These are phyloP conservation scores for Coemansia sp. DNA, from an alignment of 192 early-diverging fungal species.

Conservation along the genomic window DNA sequence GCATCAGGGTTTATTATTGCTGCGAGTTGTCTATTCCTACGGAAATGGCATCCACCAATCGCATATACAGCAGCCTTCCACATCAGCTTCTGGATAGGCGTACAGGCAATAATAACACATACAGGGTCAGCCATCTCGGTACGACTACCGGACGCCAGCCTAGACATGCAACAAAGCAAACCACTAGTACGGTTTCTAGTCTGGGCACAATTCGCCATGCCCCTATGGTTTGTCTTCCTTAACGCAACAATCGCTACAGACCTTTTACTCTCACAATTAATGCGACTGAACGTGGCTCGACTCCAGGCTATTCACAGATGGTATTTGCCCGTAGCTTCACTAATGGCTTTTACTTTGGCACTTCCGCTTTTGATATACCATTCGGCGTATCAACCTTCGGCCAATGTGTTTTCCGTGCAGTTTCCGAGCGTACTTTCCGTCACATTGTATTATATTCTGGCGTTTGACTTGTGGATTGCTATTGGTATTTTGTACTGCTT, in stretches of 20 bases:
- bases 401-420: constrained; percentile 54
- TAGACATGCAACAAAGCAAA: constrained; percentile 41
- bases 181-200: constrained; percentile 47
- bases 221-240: constrained; percentile 56
- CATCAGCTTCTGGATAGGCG: constrained; percentile 57
- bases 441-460: constrained; percentile 53
- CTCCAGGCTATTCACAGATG: constrained; percentile 48
- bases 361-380: constrained; percentile 54
- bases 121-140: constrained; percentile 47
- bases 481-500: constrained; percentile 54
- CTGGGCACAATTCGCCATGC: constrained; percentile 58
- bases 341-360: constrained; percentile 38
- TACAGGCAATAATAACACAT: constrained; percentile 54
- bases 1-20: constrained; percentile 47
- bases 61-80: constrained; percentile 53
- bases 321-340: constrained; percentile 46
- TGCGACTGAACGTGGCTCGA: constrained; percentile 23
- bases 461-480: constrained; percentile 56
- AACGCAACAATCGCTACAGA: constrained; percentile 53
- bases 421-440: constrained; percentile 52
- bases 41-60: constrained; percentile 51
- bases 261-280: constrained; percentile 47
- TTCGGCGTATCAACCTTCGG: constrained; percentile 39
- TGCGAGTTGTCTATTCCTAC: constrained; percentile 46
- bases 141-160: constrained; percentile 37